Percentiles rank a stretch among this genome's conserved stretches.
Conservation (phyloP, 2,329 filamentous ascomycete genomes). For the Chrysosporium queenslandicum region DNA sequence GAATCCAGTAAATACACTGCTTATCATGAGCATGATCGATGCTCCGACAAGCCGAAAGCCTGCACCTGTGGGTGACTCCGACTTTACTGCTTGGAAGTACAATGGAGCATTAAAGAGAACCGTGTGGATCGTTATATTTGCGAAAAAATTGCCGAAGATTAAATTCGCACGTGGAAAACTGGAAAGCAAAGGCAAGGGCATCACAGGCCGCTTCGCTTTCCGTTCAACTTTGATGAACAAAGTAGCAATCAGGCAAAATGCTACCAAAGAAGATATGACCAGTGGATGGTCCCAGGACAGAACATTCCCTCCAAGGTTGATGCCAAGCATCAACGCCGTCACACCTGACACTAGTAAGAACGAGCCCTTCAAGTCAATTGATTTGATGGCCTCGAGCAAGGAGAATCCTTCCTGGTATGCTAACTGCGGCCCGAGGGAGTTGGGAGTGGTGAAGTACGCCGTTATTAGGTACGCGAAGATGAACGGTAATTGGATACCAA, state of each 20-base stretch:
- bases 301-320: constrained; percentile 46
- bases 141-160: constrained; percentile 45
- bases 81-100: constrained; percentile 66
- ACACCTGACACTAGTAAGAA: constrained; percentile 39
- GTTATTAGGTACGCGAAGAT: constrained; percentile 29
- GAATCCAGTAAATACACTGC: constrained; percentile 52
- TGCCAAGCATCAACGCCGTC: constrained; percentile 41
- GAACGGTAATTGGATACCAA: constrained; percentile 43
- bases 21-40: constrained; percentile 46
- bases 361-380: constrained; percentile 43
- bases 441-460: constrained; percentile 33
- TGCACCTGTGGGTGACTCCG: constrained; percentile 58
- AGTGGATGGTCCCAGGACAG: constrained; percentile 43
- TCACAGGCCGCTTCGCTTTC: constrained; percentile 39
- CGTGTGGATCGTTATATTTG: constrained; percentile 41
- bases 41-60: constrained; percentile 62
- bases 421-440: constrained; percentile 38
- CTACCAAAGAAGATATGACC: constrained; percentile 39
- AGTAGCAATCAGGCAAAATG: constrained; percentile 32
- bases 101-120: constrained; percentile 63
- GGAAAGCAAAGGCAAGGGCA: constrained; percentile 42
- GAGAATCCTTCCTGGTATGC: constrained; percentile 34
- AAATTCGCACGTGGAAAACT: constrained; percentile 40
- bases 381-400: constrained; percentile 36
- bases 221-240: constrained; percentile 36